These are phyloP conservation scores for Termitomyces sp. DNA, from an alignment of 768 basidiomycete species.

Conservation along the genomic window DNA sequence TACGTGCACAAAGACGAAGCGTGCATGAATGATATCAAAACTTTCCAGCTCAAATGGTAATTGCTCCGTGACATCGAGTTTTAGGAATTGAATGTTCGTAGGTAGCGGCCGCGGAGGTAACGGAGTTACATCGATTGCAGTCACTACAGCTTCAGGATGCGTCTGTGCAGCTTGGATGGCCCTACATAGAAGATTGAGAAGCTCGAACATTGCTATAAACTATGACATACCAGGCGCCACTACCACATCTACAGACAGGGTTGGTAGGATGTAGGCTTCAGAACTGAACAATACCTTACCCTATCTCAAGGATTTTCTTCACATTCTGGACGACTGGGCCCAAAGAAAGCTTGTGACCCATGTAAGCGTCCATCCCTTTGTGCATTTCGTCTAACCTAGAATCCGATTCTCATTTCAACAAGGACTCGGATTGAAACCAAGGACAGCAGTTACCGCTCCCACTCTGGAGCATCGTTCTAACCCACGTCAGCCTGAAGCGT, in stretches of 20 bases:
- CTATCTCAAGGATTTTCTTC: slow-evolving; percentile 2
- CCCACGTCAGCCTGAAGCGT: neutral
- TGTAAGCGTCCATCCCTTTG: neutral
- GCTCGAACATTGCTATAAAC: too few relatives aligned
- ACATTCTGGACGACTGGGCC: neutral
- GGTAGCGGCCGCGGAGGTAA: neutral
- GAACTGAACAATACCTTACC: neutral
- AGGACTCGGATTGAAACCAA: neutral
- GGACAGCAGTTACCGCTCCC: neutral
- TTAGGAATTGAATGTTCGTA: neutral
- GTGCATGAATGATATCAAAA: neutral
- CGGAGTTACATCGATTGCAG: slow-evolving; percentile 4
- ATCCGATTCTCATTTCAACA: neutral
- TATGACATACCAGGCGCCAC: slow-evolving; percentile 2
- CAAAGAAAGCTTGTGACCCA: slow-evolving; percentile 5
- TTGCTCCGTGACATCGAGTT: neutral
- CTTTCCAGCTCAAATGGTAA: neutral
- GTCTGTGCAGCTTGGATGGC: slow-evolving; percentile 3
- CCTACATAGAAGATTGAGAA: neutral
- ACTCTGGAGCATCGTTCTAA: neutral
- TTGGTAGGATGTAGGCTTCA: neutral
- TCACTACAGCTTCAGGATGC: slow-evolving; percentile 4
- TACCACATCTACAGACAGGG: neutral
- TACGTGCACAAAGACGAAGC: neutral
- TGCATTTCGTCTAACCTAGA: slow-evolving; percentile 6